Evolutionary conservation across 1,139 yeast genomes (phyloP).

Genomic region (Magnusiomyces fungicola): DNA sequence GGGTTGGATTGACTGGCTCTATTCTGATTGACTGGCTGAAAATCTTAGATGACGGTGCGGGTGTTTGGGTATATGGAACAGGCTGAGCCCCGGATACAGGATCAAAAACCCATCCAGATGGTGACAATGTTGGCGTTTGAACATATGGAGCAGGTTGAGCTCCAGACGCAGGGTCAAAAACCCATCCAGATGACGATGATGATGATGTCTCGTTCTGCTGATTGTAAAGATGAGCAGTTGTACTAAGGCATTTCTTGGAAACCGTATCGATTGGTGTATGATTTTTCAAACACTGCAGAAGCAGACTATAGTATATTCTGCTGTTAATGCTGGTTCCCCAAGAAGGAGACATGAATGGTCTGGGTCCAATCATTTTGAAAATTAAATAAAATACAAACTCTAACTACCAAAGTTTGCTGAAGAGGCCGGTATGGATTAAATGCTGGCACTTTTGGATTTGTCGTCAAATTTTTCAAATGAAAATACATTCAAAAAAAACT

Average conservation of each 20-base stretch:
- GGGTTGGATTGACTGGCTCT: no score
- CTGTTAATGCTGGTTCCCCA: not conserved
- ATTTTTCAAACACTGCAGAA: not conserved
- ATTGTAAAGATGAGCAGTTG: not conserved
- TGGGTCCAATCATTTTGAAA: not conserved
- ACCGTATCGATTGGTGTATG: not conserved
- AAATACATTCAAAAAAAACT: no score
- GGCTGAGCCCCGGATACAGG: not conserved
- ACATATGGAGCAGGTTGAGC: not conserved
- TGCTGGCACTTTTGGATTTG: no score
- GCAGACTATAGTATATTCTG: not conserved
- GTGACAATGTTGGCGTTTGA: not conserved
- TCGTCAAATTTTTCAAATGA: no score
- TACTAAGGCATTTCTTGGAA: not conserved
- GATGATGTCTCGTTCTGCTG: not conserved
- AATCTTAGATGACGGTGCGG: no score
- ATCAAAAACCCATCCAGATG: not conserved
- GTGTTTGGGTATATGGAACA: not conserved
- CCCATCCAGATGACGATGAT: no score
- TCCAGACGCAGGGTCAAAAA: not conserved
- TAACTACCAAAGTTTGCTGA: no score
- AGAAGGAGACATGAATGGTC: not conserved
- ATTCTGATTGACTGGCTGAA: no score
- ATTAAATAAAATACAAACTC: no score
- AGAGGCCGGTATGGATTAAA: no score